Evolutionary conservation across 2,329 filamentous ascomycete genomes (phyloP).

Genomic region (Diaporthe citrichinensis): DNA sequence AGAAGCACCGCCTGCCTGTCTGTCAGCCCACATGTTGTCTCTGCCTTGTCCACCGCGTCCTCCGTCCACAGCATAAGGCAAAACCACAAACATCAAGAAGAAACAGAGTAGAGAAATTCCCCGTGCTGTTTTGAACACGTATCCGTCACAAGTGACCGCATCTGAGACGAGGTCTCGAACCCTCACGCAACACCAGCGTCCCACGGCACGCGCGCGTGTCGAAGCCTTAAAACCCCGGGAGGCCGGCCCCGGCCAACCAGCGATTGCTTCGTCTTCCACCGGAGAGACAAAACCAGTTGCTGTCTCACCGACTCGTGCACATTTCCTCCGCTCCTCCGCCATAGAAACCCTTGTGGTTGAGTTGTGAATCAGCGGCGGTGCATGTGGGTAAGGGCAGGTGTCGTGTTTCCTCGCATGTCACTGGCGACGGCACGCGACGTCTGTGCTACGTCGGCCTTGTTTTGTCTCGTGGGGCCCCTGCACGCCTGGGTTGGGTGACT

Average conservation of each 20-base stretch:
- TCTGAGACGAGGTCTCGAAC: neutral
- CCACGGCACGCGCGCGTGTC: neutral
- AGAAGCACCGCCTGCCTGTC: neutral
- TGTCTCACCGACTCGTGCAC: neutral
- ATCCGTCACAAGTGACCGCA: neutral
- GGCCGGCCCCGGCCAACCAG: neutral
- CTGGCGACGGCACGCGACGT: slow-evolving; percentile 24
- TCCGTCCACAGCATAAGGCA: slow-evolving; percentile 27
- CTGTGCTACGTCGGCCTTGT: slow-evolving; percentile 20
- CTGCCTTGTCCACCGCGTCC: neutral
- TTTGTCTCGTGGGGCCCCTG: neutral
- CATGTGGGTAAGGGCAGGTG: neutral
- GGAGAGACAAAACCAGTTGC: neutral
- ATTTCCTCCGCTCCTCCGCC: neutral
- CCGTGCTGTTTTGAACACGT: neutral
- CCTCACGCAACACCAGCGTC: neutral
- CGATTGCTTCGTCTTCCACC: too few species aligned
- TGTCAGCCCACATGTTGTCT: neutral
- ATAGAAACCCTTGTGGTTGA: neutral
- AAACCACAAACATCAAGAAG: neutral
- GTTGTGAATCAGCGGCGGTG: neutral
- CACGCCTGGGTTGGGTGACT: neutral
- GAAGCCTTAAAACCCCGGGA: neutral
- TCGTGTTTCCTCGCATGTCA: neutral
- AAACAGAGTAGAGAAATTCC: neutral